phyloP scores from a whole-genome alignment of 1,284 basidiomycete genomes.

The Boletus semigastroideus region DNA sequence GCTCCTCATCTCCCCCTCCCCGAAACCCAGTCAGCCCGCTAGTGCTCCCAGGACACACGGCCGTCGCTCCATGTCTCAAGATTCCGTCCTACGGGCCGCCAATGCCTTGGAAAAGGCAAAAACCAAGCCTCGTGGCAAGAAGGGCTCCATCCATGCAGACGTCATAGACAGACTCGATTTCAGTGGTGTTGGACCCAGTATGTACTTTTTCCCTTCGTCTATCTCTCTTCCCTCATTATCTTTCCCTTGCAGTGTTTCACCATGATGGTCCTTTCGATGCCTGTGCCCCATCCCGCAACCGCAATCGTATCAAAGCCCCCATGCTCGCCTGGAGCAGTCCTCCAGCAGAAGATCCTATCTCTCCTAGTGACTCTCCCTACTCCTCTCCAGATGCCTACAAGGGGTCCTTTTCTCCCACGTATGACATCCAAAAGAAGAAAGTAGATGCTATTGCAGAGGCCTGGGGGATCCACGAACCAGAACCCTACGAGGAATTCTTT shows the following conservation, averaged over 20 bases:
- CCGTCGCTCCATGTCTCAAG: constrained; percentile 70
- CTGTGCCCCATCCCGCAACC: constrained; percentile 82
- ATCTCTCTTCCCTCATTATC: constrained; percentile 9
- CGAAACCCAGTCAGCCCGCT: constrained; percentile 20
- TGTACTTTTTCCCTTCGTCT: constrained; percentile 29
- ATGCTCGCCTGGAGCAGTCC: constrained; percentile 72
- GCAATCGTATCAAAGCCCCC: constrained; percentile 72
- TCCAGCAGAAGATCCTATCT: constrained; percentile 41
- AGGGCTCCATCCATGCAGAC: constrained; percentile 69
- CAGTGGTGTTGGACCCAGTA: constrained; percentile 73
- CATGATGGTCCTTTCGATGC: constrained; percentile 89
- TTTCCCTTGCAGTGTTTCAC: constrained; percentile 65
- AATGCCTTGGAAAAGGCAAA: constrained; percentile 55
- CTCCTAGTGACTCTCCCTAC: constrained; percentile 48
- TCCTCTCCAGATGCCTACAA: constrained; percentile 50
- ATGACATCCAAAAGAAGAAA: constrained; percentile 66
- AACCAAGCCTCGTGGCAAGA: constrained; percentile 54
- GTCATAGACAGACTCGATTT: constrained; percentile 66
- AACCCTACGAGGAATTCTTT: constrained; percentile 84
- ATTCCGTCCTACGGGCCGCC: constrained; percentile 47
- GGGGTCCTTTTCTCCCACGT: constrained; percentile 45
- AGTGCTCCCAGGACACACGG: constrained; percentile 38
- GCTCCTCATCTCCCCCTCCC: constrained; percentile 9
- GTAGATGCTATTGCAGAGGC: constrained; percentile 81
- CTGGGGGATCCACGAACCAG: constrained; percentile 86